These are phyloP conservation scores for Miamiensis avidus DNA, from an alignment of 169 alveolate species.

Conservation along the genomic window DNA sequence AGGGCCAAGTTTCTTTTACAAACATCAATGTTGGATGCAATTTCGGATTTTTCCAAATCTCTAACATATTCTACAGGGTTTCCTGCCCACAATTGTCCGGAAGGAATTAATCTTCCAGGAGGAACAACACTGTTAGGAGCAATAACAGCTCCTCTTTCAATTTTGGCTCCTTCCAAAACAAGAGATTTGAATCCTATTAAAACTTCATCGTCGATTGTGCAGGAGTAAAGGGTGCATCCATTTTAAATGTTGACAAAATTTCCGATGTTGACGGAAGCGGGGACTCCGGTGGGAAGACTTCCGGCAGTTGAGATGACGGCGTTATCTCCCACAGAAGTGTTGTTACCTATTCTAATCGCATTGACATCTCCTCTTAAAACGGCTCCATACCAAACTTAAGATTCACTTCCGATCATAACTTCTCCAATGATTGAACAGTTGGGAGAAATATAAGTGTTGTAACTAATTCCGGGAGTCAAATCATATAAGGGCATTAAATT, in stretches of 20 bases:
- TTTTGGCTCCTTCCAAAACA: conserved; percentile 73
- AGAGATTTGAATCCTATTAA: conserved; percentile 67
- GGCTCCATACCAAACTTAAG: conserved; percentile 64
- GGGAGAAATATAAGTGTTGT: conserved; percentile 71
- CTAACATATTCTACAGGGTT: conserved; percentile 68
- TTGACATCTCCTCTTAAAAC: conserved; percentile 79
- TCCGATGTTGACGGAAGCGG: conserved; percentile 69
- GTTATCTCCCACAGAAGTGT: conserved; percentile 66
- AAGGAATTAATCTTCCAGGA: conserved; percentile 83
- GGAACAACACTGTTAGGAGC: conserved; percentile 79
- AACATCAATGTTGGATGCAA: conserved; percentile 10
- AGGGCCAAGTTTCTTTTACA: conserved; percentile 10
- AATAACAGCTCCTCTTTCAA: conserved; percentile 71
- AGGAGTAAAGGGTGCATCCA: conserved; percentile 66
- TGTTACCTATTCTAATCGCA: conserved; percentile 59
- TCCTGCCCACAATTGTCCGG: conserved; percentile 84
- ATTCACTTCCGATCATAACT: conserved; percentile 54
- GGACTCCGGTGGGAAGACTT: conserved; percentile 66
- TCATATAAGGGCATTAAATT: conserved; percentile 68
- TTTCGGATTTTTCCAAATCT: conserved; percentile 38
- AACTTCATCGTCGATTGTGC: conserved; percentile 67
- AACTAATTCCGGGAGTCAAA: conserved; percentile 52
- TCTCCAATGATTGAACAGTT: conserved; percentile 74
- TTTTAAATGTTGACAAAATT: conserved; percentile 56
- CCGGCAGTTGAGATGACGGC: conserved; percentile 67